These are phyloP conservation scores for Globisporangium nagaii DNA, from an alignment of 352 stramenopile genomes.

Conservation along the genomic window DNA sequence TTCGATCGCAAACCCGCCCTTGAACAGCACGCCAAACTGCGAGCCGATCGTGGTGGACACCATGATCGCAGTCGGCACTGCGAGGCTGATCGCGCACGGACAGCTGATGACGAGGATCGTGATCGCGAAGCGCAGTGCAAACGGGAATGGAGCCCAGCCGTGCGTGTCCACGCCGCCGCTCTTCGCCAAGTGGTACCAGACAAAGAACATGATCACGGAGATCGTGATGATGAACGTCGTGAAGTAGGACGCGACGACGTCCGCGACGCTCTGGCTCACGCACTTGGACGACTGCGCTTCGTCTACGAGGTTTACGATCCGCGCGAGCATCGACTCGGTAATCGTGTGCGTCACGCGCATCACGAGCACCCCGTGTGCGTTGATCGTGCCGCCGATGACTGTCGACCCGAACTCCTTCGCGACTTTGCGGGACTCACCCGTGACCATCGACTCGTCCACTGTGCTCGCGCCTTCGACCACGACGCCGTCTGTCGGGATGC, in stretches of 20 bases:
- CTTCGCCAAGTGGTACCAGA: slow-evolving; percentile 67
- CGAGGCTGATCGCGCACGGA: slow-evolving; percentile 70
- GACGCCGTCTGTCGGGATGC: slow-evolving; percentile 67
- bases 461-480: slow-evolving; percentile 58
- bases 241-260: slow-evolving; percentile 65
- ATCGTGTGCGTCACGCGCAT: slow-evolving; percentile 69
- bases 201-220: slow-evolving; percentile 48
- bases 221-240: slow-evolving; percentile 70
- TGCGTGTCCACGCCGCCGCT: slow-evolving; percentile 33
- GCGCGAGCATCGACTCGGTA: slow-evolving; percentile 72
- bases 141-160: slow-evolving; percentile 54
- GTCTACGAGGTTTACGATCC: slow-evolving; percentile 67
- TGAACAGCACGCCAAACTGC: slow-evolving; percentile 78
- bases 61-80: slow-evolving; percentile 72
- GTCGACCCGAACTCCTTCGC: slow-evolving; percentile 44
- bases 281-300: slow-evolving; percentile 66
- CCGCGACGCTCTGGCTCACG: slow-evolving; percentile 55
- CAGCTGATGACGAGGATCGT: slow-evolving; percentile 78
- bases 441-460: slow-evolving; percentile 80
- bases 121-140: slow-evolving; percentile 75
- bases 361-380: slow-evolving; percentile 57
- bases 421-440: slow-evolving; percentile 63
- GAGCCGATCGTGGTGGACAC: slow-evolving; percentile 76
- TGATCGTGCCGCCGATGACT: slow-evolving; percentile 72
- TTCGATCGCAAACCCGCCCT: slow-evolving; percentile 66